Evolutionary conservation across 176 grass and related monocot species (phyloP), one percentile per base, ranked within the genome.

Genomic region (Zizania latifolia): DNA sequence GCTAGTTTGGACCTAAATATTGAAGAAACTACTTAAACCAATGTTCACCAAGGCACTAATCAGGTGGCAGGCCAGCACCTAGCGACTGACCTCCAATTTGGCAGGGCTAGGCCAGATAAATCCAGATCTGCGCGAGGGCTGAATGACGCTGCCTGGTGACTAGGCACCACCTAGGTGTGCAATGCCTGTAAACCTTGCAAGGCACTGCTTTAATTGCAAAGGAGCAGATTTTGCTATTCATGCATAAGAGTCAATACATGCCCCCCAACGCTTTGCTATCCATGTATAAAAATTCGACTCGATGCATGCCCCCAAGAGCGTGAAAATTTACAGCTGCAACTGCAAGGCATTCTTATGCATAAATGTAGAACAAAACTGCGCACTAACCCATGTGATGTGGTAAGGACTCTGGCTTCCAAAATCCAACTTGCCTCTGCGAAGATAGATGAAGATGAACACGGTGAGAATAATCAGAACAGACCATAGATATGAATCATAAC

Each of bases 371-470:
- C 17, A 78, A 11, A 71, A 48, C 17, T n/a, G n/a, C n/a, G 33
- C 44, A 74, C 81, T 89, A 69, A 97, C 94, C 88, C 39, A 53
- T 65, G 70, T 78, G 86, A 87, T 91, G 84, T 19, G 86, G 76
- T 58, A 79, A 41, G 11, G 74, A 86, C 23, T 91, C 94, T 0
- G 70, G 70, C 79, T 91, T 97, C 90, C 86, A 89, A 78, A 97
- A 91, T 83, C 94, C 94, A 57, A 89, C 66, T 84, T 97, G 90
- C 68, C 74, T 90, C 94, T 97, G 75, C 60, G 78, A 74, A 65
- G 35, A 82, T 16, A 35, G n/a, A 77, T 29, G 39, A 45, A 68
- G 29, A 40, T 43, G 55, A 51, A 48, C 51, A 34, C 36, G 56
- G 51, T 12, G 30, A 72, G 68, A 38, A 55, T n/a, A 94, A 51